Conservation (phyloP, 2,329 filamentous ascomycete species). For the Hortaea werneckii region DNA sequence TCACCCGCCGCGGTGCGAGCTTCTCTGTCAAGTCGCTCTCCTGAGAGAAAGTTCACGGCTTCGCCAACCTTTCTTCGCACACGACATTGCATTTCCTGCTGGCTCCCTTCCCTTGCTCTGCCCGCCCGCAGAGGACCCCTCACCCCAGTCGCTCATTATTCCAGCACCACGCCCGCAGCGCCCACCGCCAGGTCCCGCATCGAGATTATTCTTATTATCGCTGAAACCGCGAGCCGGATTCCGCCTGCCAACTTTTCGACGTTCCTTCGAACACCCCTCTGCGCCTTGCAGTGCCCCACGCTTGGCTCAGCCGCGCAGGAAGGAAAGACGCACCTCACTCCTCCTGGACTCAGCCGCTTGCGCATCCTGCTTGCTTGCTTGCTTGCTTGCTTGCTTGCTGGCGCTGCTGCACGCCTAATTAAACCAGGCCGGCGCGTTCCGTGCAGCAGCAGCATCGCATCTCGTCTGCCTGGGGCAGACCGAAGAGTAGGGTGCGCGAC, state of each 20-base stretch:
- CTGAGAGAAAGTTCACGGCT: neutral
- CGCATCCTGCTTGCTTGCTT: constrained; percentile 1
- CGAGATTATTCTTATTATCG: neutral
- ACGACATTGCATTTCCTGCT: neutral
- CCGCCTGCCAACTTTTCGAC: neutral
- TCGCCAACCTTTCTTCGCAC: neutral
- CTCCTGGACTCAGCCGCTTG: neutral
- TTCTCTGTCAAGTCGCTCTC: neutral
- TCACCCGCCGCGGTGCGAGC: neutral
- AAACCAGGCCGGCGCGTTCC: neutral
- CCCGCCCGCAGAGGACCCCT: neutral
- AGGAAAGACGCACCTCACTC: neutral
- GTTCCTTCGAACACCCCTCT: constrained; percentile 1
- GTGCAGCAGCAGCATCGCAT: neutral
- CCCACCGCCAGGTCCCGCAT: neutral
- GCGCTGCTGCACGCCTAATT: neutral
- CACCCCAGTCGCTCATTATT: constrained; percentile 8
- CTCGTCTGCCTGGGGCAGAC: constrained; percentile 2
- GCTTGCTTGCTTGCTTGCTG: neutral
- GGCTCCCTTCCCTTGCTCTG: no score
- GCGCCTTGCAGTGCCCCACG: neutral
- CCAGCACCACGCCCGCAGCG: neutral
- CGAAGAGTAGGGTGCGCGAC: neutral
- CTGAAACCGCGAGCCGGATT: neutral
- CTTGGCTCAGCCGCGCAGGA: constrained; percentile 1